Evolutionary conservation across 345 rosid genomes (phyloP).

Genomic region (Hibiscus tridactylites): DNA sequence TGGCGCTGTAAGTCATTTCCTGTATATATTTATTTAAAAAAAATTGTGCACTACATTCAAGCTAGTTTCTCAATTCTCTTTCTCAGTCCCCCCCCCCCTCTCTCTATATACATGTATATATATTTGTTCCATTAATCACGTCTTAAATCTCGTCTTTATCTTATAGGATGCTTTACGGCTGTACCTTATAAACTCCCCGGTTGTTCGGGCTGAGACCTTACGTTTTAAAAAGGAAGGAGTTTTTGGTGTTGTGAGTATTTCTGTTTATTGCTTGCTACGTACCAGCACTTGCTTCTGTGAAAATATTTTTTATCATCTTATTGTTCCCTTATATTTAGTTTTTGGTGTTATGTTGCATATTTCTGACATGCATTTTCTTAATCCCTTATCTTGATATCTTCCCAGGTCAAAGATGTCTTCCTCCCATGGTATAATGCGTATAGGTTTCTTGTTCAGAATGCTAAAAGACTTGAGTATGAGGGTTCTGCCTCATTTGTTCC

Average conservation of each 20-base stretch:
- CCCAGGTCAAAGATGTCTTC: constrained; percentile 96
- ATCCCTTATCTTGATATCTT: constrained; percentile 9
- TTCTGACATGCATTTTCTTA: not conserved
- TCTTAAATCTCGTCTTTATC: not conserved
- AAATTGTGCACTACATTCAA: not conserved
- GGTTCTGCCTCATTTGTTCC: constrained; percentile 73
- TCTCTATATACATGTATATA: not conserved
- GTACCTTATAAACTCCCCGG: constrained; percentile 94
- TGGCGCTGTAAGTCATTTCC: constrained; percentile 73
- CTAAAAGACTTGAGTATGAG: constrained; percentile 90
- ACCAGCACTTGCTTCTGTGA: constrained; percentile 1
- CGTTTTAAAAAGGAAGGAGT: constrained; percentile 96
- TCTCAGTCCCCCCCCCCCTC: not conserved
- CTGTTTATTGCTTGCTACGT: not conserved
- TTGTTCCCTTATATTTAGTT: not conserved
- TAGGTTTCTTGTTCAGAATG: constrained; percentile 96
- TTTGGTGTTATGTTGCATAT: constrained; percentile 14
- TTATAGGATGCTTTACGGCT: constrained; percentile 85
- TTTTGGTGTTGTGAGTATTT: constrained; percentile 77
- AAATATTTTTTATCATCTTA: not conserved
- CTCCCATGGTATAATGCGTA: constrained; percentile 99
- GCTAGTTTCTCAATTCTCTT: not conserved
- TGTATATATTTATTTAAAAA: not conserved
- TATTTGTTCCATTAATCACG: not conserved
- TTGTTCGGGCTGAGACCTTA: constrained; percentile 92